Base-by-base conservation (phyloP, 768 basidiomycete species). In the Chlorophyllum brunneum region DNA sequence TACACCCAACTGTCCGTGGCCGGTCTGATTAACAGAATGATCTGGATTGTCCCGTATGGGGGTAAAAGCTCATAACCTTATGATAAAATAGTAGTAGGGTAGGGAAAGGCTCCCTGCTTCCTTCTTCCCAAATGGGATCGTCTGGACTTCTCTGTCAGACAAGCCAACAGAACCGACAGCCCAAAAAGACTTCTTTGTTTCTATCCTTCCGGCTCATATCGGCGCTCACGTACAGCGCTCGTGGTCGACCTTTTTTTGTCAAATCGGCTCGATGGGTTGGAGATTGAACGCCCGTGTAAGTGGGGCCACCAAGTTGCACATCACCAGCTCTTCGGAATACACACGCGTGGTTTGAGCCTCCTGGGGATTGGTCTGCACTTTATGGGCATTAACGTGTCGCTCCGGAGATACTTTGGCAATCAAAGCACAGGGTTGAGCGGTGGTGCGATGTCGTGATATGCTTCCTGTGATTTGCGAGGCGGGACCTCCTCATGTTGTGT, bases 1-100 rank as follows among this genome's bases (percentile, higher is more conserved):
- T 49, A 18, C 38, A 30, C n/a, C 48, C 20, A 33, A 30, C 11
- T 15, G 20, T 30, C 27, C 16, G 15, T 11, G 9, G 3, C 33
- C 51, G 16, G 30, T 29, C 33, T 52, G 40, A 44, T 43, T 26
- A 43, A 51, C 37, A 24, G 31, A 26, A 26, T 53, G 43, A 53
- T 46, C 26, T 45, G 43, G 26, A 38, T 9, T 36, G 18, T 24
- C 11, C 34, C 34, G 5, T 16, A 45, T 43, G 51, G 51, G 34
- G 51, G 31, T 27, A 52, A 37, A 37, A 15, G 48, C 48, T 30
- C 48, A 49, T 49, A 30, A 49, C 6, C 8, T 48, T 11, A 29
- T 30, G 38, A 40, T 6, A 39, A 40, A 40, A 20, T 9, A 15
- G 37, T 18, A 30, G 22, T 34, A 44, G 24, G 16, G 20, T 15